Evolutionary conservation across 495 filamentous ascomycete species (phyloP).

Genomic region (Penicillium lividum): DNA sequence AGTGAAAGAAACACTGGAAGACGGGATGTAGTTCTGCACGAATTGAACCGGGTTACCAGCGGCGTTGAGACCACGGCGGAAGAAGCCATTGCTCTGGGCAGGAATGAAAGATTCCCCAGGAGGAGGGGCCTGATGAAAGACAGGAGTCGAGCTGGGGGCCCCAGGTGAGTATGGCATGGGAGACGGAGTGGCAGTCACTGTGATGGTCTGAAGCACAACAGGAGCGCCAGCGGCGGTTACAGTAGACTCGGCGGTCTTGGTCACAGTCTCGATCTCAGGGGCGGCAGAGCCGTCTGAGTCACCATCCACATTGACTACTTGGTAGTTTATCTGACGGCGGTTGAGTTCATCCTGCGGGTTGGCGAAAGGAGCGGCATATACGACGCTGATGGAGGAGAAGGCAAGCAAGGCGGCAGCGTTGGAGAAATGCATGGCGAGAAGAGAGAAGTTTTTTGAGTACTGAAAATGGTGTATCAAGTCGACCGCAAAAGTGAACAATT

Average conservation of each 20-base stretch:
- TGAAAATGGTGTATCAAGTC: not conserved
- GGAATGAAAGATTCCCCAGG: slow-evolving; percentile 20
- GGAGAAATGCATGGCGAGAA: slow-evolving; percentile 36
- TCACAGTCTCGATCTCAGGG: slow-evolving; percentile 34
- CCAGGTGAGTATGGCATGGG: slow-evolving; percentile 15
- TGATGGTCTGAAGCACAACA: slow-evolving; percentile 32
- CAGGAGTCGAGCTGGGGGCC: slow-evolving; percentile 19
- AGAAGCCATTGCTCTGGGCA: slow-evolving; percentile 14
- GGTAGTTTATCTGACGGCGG: slow-evolving; percentile 40
- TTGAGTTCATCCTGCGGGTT: slow-evolving; percentile 28
- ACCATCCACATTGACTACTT: slow-evolving; percentile 52
- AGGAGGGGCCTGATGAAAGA: slow-evolving; percentile 15
- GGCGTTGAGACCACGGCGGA: slow-evolving; percentile 26
- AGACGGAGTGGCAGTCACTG: slow-evolving; percentile 32
- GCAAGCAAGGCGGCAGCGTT: slow-evolving; percentile 29
- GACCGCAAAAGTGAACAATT: slow-evolving; percentile 1
- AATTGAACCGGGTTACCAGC: slow-evolving; percentile 22
- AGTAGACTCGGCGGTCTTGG: slow-evolving; percentile 30
- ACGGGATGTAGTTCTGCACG: slow-evolving; percentile 20
- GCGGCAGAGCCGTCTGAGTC: slow-evolving; percentile 25
- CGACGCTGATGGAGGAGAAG: slow-evolving; percentile 32
- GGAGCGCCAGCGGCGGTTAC: slow-evolving; percentile 20
- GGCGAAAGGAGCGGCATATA: slow-evolving; percentile 38
- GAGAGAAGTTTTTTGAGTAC: not conserved
- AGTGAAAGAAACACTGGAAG: slow-evolving; percentile 10